Base-by-base conservation (phyloP, 2,329 filamentous ascomycete species). In the Sphaceloma murrayae region DNA sequence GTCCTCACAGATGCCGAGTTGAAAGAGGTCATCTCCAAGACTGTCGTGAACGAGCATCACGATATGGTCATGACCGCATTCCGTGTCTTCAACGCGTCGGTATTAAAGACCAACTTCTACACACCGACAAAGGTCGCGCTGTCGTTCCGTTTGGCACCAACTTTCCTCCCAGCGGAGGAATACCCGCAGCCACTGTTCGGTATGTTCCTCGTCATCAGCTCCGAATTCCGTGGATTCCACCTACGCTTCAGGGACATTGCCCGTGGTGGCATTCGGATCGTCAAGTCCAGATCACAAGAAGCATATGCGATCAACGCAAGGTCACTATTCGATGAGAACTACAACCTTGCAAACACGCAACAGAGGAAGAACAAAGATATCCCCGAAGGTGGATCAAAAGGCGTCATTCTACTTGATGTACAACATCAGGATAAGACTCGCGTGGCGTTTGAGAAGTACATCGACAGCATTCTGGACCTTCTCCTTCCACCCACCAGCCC, bases 311-410 rank as follows among this genome's bases (percentile, higher is more conserved):
- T 96, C 72, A 98, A 98, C 61, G 88, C 88, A 27, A 82, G 91
- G 48, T 94, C 87, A 47, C 74, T 98, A 51, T 98, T 98, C 57
- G 91, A 98, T 56, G 91, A 98, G 69, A 98, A 98, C 67, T 98
- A 98, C 67, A 93, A 91, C 51, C 76, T 98, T 49, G 89, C 91
- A 52, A 96, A 93, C 66, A 98, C 91, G 0, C 91, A 98, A 67
- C 91, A 98, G 68, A 85, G 91, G 60, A 98, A 98, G 77, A 98
- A 98, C 75, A 98, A 98, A 72, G 91, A 98, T 58, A 98, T 98
- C 43, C 91, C 91, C 2, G 91, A 98, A 68, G 91, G 91, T 52
- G 91, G 91, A 45, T 94, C 89, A 57, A 98, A 98, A 71, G 91
- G 91, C 68, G 91, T 98, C 47, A 89, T 98, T 49, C 75, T 98